phyloP scores from a whole-genome alignment of 805 yeast genomes.

The Tetrapisispora iriomotensis region DNA sequence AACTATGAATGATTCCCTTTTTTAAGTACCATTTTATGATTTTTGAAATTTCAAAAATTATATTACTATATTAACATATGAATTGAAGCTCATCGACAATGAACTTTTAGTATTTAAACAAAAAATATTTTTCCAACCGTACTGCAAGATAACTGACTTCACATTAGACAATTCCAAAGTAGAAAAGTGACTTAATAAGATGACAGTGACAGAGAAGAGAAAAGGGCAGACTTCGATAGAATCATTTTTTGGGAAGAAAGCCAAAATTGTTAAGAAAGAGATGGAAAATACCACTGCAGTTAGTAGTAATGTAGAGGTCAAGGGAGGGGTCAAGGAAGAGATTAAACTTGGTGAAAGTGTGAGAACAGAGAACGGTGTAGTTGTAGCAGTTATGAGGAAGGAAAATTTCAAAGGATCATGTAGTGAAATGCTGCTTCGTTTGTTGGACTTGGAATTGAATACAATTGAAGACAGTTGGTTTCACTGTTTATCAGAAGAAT shows the following conservation, averaged over 20 bases:
- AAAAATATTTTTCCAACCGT: too few relatives aligned
- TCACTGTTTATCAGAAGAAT: constrained; percentile 50
- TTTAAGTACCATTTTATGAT: too few relatives aligned
- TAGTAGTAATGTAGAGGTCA: neutral
- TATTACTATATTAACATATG: too few relatives aligned
- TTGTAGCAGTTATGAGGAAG: neutral
- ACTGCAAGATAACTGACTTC: too few relatives aligned
- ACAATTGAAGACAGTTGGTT: constrained; percentile 78
- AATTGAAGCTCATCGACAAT: too few relatives aligned
- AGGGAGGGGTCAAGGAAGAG: neutral
- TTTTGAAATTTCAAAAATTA: too few relatives aligned
- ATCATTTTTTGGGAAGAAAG: neutral
- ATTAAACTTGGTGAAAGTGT: neutral
- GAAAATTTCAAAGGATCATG: constrained; percentile 7
- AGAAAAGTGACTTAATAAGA: neutral
- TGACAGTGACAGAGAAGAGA: neutral
- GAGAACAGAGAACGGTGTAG: neutral
- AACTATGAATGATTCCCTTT: too few relatives aligned
- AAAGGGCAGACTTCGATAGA: neutral
- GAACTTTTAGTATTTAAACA: too few relatives aligned
- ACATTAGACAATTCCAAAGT: neutral
- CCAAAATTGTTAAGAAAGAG: neutral
- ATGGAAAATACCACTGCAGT: neutral
- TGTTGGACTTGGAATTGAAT: constrained; percentile 57
- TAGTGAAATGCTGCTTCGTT: constrained; percentile 11